Conservation (phyloP, 257 asterid genomes). For the Przewalskia tangutica region DNA sequence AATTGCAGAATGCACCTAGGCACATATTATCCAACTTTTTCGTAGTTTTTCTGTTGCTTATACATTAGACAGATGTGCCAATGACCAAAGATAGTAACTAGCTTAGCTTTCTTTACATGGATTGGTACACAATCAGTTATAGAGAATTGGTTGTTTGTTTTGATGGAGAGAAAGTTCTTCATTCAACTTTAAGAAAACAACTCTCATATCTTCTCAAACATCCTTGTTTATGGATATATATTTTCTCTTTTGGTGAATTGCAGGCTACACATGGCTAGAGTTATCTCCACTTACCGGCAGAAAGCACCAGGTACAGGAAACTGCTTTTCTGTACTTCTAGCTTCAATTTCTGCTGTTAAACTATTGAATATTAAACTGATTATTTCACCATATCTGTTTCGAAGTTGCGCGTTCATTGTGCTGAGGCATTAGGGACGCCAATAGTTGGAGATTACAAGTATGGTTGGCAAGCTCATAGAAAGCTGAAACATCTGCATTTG, state of each 20-base stretch:
- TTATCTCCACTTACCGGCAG: slow-evolving; percentile 84
- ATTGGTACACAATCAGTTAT: neutral
- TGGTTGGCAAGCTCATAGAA: slow-evolving; percentile 88
- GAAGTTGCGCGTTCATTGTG: slow-evolving; percentile 92
- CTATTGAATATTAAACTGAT: neutral
- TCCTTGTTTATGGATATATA: neutral
- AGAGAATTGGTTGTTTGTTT: neutral
- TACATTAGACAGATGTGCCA: neutral
- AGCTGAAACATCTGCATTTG: slow-evolving; percentile 26
- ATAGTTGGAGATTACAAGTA: slow-evolving; percentile 92
- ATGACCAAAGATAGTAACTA: neutral
- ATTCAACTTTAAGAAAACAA: neutral
- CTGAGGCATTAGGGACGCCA: slow-evolving; percentile 95
- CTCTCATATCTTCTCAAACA: neutral
- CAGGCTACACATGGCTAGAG: slow-evolving; percentile 91
- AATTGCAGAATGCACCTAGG: neutral
- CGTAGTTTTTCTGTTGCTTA: neutral
- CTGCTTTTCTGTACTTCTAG: neutral
- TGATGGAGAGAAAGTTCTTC: neutral
- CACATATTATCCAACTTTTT: neutral
- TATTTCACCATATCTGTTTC: neutral
- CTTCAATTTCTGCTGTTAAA: neutral
- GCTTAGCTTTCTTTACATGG: neutral
- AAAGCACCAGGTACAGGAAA: slow-evolving; percentile 72
- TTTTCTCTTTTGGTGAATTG: slow-evolving; percentile 1